Evolutionary conservation across 768 basidiomycete genomes (phyloP).

Genomic region (Jaapia argillacea): DNA sequence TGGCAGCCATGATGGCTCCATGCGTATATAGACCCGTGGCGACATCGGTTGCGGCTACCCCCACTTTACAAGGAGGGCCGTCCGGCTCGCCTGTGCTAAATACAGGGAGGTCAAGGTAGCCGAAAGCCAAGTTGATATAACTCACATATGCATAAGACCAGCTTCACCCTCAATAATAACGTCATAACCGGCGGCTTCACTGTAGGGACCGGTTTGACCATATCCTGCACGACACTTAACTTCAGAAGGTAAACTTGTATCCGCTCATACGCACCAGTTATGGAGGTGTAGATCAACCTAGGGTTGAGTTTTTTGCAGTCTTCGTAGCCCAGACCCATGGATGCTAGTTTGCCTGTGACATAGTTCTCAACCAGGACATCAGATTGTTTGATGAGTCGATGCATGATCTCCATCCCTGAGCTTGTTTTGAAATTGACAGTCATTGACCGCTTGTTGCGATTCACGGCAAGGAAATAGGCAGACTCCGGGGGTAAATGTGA

Average conservation of each 20-base stretch:
- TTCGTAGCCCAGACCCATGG: conserved; percentile 81
- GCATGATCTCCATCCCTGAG: conserved; percentile 68
- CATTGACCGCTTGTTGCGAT: conserved; percentile 84
- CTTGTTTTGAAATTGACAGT: conserved; percentile 81
- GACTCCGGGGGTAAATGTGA: conserved; percentile 78
- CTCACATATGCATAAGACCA: conserved; percentile 89
- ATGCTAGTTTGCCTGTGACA: conserved; percentile 73
- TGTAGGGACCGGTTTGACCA: conserved; percentile 85
- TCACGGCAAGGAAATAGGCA: conserved; percentile 84
- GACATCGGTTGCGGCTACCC: conserved; percentile 87
- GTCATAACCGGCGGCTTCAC: conserved; percentile 38
- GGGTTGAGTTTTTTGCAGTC: conserved; percentile 73
- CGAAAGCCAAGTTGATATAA: conserved; percentile 10
- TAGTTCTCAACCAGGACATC: conserved; percentile 92
- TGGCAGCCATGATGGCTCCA: conserved; percentile 85
- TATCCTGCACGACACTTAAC: too few relatives aligned
- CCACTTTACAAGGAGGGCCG: conserved; percentile 86
- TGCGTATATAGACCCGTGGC: conserved; percentile 86
- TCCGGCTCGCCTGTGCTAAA: conserved; percentile 80
- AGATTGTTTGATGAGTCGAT: conserved; percentile 56
- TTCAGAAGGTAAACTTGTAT: too few relatives aligned
- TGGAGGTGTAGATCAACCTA: conserved; percentile 76
- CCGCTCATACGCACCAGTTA: conserved; percentile 73
- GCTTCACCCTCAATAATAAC: conserved; percentile 77
- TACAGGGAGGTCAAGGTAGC: conserved; percentile 8